Base-by-base conservation (phyloP, 148 eudicot genomes). In the Talinum fruticosum region DNA sequence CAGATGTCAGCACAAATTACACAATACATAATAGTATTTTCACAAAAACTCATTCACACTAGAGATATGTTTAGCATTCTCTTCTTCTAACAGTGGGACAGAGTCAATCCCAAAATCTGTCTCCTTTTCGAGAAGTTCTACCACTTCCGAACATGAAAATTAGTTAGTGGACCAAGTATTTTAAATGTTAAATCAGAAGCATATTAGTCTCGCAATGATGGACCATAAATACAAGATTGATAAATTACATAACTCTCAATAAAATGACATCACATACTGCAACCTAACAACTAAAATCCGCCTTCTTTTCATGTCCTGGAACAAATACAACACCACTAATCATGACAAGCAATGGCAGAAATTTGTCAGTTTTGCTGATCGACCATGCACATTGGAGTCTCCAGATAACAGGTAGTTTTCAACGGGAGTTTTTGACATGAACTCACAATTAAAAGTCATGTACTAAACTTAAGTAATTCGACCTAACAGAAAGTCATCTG, bases 401-500 rank as follows among this genome's bases (percentile, higher is more conserved):
- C 18, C 35, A 14, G 23, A 66, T 29, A 51, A 16, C 57, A 10
- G 47, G 2, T 6, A 41, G 47, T 41, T 19, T 13, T 28, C 28
- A 62, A 62, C 24, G 12, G 10, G 66, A 26, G 18, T 72, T 47
- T n/a, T 47, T 69, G 15, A 10, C 7, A 15, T 72, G 51, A 16
- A 16, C 47, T 62, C 26, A 61, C 4, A 47, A 10, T 13, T 47
- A 64, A 41, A 2, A 6, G 57, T 26, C 53, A 33, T 54, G 36
- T 34, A 19, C 37, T n/a, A 32, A 59, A 74, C 4, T 36, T 23
- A 24, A 37, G 30, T 24, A 0, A 12, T 33, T 62, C 24, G 79
- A 77, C 24, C 53, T 33, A 69, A 71, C 38, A 33, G 24, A 32
- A 49, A 28, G 49, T 30, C 79, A 68, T 69, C 4, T 70, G 26